Evolutionary conservation across 2,329 filamentous ascomycete genomes (phyloP).

Genomic region (Pestalotiopsis sp.): DNA sequence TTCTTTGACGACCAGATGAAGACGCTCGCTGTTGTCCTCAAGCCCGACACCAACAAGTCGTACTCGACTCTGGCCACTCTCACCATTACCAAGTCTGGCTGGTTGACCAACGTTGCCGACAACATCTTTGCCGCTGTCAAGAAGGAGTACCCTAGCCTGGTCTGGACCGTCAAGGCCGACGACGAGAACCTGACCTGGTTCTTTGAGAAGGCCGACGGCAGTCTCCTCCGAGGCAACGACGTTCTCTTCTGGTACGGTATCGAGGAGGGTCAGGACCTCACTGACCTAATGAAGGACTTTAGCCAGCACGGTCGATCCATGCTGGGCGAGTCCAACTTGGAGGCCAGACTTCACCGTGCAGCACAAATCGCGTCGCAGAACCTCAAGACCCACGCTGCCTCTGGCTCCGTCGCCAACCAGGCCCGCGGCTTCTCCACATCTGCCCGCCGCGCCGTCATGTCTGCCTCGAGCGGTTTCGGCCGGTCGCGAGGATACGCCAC

Average conservation of each 20-base stretch:
- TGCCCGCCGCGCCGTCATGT: slow-evolving; percentile 42
- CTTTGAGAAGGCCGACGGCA: slow-evolving; percentile 95
- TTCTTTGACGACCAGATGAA: slow-evolving; percentile 96
- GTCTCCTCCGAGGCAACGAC: slow-evolving; percentile 80
- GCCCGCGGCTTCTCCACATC: slow-evolving; percentile 70
- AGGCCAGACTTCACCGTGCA: slow-evolving; percentile 80
- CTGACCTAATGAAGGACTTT: slow-evolving; percentile 73
- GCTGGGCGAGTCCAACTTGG: slow-evolving; percentile 87
- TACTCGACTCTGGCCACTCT: slow-evolving; percentile 87
- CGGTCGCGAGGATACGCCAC: slow-evolving; percentile 57
- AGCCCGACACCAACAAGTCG: slow-evolving; percentile 65
- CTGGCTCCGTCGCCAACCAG: slow-evolving; percentile 52
- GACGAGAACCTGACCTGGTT: slow-evolving; percentile 99
- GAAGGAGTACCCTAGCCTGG: slow-evolving; percentile 88
- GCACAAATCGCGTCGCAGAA: slow-evolving; percentile 69
- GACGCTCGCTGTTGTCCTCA: slow-evolving; percentile 85
- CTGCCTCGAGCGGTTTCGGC: slow-evolving; percentile 27
- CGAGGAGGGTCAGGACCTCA: slow-evolving; percentile 43
- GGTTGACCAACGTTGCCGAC: slow-evolving; percentile 92
- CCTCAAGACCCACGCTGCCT: slow-evolving; percentile 41
- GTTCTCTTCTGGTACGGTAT: slow-evolving; percentile 97
- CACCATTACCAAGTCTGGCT: slow-evolving; percentile 91
- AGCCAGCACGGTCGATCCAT: slow-evolving; percentile 80
- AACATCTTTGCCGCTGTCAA: slow-evolving; percentile 93
- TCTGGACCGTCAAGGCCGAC: slow-evolving; percentile 95